phyloP scores from a whole-genome alignment of 176 grass and related monocot genomes.

The Lolium multiflorum region DNA sequence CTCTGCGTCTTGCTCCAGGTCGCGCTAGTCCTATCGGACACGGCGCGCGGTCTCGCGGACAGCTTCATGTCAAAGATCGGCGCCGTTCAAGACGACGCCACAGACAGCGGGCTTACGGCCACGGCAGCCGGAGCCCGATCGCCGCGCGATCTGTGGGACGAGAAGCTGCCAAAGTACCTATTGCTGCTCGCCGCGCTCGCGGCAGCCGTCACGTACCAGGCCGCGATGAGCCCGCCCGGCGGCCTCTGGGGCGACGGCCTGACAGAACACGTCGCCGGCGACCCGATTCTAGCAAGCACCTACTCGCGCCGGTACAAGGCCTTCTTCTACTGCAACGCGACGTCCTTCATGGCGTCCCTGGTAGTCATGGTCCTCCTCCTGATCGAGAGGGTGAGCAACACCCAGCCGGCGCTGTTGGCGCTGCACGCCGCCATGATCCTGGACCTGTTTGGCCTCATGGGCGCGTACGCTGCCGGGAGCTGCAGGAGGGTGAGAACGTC shows the following conservation, averaged over 20 bases:
- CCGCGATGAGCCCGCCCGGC: conserved; percentile 55
- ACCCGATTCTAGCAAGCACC: conserved; percentile 48
- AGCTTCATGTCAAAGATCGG: conserved; percentile 12
- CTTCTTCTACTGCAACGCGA: conserved; percentile 67
- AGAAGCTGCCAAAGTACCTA: conserved; percentile 52
- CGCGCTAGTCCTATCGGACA: conserved; percentile 23
- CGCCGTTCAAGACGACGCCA: neutral
- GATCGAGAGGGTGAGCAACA: conserved; percentile 40
- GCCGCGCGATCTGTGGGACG: conserved; percentile 31
- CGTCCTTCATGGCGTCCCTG: conserved; percentile 58
- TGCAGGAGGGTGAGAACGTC: conserved; percentile 49
- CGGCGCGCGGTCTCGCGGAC: neutral
- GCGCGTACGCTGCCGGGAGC: conserved; percentile 59
- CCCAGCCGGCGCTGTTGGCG: conserved; percentile 22
- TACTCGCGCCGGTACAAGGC: conserved; percentile 45
- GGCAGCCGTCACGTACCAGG: conserved; percentile 52
- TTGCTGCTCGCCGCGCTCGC: conserved; percentile 50
- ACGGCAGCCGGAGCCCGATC: neutral
- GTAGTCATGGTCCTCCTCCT: conserved; percentile 61
- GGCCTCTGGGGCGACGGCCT: conserved; percentile 40
- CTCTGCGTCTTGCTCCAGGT: conserved; percentile 19
- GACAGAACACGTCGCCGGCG: neutral
- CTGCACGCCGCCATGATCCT: conserved; percentile 61
- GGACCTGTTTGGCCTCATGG: conserved; percentile 62
- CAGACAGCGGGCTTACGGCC: neutral